A percentile compares a stretch with the other conserved stretches of the same genome.
Conservation (phyloP, 352 stramenopile species). For the Aphanomyces stellatus region DNA sequence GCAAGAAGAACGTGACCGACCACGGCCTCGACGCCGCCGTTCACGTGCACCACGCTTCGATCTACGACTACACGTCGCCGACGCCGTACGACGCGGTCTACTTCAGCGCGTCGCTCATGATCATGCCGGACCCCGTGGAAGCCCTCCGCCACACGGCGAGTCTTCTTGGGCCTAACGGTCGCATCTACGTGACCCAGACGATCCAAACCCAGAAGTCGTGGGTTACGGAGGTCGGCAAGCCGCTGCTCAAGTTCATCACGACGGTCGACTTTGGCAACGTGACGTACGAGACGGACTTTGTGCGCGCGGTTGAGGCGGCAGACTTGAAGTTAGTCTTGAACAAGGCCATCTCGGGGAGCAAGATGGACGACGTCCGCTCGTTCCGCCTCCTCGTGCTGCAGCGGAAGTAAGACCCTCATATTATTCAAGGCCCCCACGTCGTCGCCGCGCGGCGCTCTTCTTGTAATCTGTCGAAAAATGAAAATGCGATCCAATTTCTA, state of each 20-base stretch:
- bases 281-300: constrained; percentile 73
- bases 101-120: constrained; percentile 88
- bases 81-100: constrained; percentile 84
- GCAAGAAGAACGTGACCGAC: constrained; percentile 37
- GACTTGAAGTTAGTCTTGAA: constrained; percentile 45
- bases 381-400: constrained; percentile 59
- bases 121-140: constrained; percentile 83
- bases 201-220: constrained; percentile 75
- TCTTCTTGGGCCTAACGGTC: constrained; percentile 55
- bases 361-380: constrained; percentile 45
- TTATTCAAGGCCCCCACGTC: background rate
- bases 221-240: constrained; percentile 72
- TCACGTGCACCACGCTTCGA: constrained; percentile 57
- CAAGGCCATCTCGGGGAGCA: constrained; percentile 47
- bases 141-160: constrained; percentile 54
- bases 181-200: constrained; percentile 87
- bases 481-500: too few relatives aligned
- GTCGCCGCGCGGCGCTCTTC: background rate
- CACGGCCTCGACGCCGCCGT: constrained; percentile 38
- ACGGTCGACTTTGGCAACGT: constrained; percentile 90
- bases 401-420: constrained; percentile 22
- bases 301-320: constrained; percentile 54
- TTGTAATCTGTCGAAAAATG: too few relatives aligned
- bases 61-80: constrained; percentile 60
- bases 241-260: constrained; percentile 87